These are phyloP conservation scores for Cyberlindnera subsufficiens DNA, from an alignment of 805 yeast genomes.

Conservation along the genomic window DNA sequence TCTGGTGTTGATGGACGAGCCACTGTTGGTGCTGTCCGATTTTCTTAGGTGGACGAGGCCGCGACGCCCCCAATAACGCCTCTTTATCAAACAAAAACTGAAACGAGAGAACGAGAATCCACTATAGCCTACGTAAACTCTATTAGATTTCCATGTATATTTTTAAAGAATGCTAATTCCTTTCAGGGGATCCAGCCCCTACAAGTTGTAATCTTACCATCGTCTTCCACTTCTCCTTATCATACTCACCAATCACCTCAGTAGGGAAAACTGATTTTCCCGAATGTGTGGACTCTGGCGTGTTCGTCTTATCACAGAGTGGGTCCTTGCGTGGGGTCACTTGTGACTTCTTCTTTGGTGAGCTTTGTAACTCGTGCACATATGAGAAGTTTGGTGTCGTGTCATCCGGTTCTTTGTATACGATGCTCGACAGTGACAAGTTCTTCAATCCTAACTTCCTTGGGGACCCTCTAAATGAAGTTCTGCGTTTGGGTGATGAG, in stretches of 20 bases:
- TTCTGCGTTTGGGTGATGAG: not conserved
- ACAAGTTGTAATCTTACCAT: slow-evolving; percentile 33
- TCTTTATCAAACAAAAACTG: no score
- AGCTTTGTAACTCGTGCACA: slow-evolving; percentile 22
- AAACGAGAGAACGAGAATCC: no score
- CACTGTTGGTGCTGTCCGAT: no score
- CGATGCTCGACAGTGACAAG: slow-evolving; percentile 22
- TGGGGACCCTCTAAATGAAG: slow-evolving; percentile 2
- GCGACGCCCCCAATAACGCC: no score
- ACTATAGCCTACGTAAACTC: not conserved
- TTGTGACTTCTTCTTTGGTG: slow-evolving; percentile 18
- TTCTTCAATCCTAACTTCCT: slow-evolving; percentile 18
- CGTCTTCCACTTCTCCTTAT: slow-evolving; percentile 59
- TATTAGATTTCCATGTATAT: not conserved
- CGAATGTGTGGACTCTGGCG: slow-evolving; percentile 33
- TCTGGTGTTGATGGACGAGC: no score
- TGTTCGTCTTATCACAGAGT: slow-evolving; percentile 24
- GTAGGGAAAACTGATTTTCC: slow-evolving; percentile 41
- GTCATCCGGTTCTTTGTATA: slow-evolving; percentile 12
- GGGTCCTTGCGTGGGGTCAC: not conserved
- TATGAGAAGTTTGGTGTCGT: slow-evolving; percentile 17
- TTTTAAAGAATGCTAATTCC: not conserved
- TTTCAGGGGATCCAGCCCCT: not conserved
- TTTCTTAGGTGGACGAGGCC: no score
- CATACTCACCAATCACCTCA: slow-evolving; percentile 58